Evolutionary conservation across 1,139 yeast species (phyloP).

Genomic region (Saccharomyces pastorianus): DNA sequence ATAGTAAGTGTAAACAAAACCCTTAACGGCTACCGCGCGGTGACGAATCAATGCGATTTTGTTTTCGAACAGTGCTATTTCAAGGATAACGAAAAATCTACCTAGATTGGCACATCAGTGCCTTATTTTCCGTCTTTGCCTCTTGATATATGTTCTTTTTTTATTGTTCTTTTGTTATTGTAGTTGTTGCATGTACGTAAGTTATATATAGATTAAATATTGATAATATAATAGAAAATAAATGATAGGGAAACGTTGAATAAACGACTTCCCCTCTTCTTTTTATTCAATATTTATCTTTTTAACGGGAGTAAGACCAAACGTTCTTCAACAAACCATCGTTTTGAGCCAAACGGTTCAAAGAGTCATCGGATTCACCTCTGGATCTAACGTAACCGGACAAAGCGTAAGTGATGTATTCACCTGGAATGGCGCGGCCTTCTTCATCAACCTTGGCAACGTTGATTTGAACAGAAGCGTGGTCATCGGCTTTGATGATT

Average conservation of each 20-base stretch:
- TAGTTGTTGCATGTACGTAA: not conserved
- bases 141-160: not conserved
- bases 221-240: not conserved
- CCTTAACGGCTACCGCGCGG: not conserved
- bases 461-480: constrained; percentile 94
- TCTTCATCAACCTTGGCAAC: constrained; percentile 84
- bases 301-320: constrained; percentile 98
- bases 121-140: not conserved
- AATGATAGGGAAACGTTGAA: not conserved
- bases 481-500: constrained; percentile 99
- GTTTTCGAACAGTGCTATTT: not conserved
- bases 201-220: not conserved
- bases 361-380: constrained; percentile 97
- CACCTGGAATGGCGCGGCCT: constrained; percentile 92
- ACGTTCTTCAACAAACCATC: constrained; percentile 98
- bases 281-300: not conserved
- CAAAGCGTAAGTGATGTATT: constrained; percentile 90
- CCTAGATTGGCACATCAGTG: not conserved
- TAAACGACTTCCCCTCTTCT: not conserved
- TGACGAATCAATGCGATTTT: not conserved
- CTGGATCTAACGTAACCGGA: constrained; percentile 88
- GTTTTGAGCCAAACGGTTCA: constrained; percentile 98
- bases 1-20: not conserved
- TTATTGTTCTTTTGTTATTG: not conserved
- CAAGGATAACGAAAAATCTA: not conserved